Evolutionary conservation across 805 yeast genomes (phyloP).

Genomic region (Myxozyma lipomycoides): DNA sequence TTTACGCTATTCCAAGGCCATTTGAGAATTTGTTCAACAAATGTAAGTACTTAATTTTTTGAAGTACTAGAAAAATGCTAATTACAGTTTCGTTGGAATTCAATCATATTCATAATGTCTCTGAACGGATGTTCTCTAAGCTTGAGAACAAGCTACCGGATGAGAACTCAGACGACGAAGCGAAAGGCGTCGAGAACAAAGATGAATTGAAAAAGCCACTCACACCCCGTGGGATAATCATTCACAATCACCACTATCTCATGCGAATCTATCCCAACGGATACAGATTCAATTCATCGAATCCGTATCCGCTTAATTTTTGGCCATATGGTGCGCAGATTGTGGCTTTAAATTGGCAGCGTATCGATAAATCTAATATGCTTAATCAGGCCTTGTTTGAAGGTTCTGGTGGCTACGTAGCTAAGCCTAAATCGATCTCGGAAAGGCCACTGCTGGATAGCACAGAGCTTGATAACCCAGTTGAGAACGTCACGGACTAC

Average conservation of each 20-base stretch:
- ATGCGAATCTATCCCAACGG: conserved; percentile 86
- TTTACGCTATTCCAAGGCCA: conserved; percentile 14
- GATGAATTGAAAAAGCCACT: conserved; percentile 59
- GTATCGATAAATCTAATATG: conserved; percentile 50
- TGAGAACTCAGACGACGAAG: conserved; percentile 30
- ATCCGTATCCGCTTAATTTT: conserved; percentile 69
- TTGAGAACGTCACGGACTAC: neutral
- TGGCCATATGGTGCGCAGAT: conserved; percentile 87
- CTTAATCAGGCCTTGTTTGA: conserved; percentile 62
- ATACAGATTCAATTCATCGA: conserved; percentile 67
- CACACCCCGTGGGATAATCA: conserved; percentile 49
- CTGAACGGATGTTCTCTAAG: conserved; percentile 35
- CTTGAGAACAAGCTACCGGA: conserved; percentile 4
- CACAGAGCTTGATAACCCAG: neutral
- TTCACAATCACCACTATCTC: conserved; percentile 70
- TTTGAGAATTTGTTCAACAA: conserved; percentile 7
- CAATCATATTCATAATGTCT: conserved; percentile 70
- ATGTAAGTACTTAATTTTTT: conserved; percentile 1
- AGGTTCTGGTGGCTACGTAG: conserved; percentile 21
- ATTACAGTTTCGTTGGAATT: conserved; percentile 73
- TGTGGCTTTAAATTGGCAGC: conserved; percentile 97
- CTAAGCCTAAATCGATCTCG: conserved; percentile 2
- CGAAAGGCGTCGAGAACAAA: conserved; percentile 71
- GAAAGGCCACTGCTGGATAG: neutral
- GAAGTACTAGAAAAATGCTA: neutral